Conservation (phyloP, 495 filamentous ascomycete species). For the Aspergillus kassunensis region DNA sequence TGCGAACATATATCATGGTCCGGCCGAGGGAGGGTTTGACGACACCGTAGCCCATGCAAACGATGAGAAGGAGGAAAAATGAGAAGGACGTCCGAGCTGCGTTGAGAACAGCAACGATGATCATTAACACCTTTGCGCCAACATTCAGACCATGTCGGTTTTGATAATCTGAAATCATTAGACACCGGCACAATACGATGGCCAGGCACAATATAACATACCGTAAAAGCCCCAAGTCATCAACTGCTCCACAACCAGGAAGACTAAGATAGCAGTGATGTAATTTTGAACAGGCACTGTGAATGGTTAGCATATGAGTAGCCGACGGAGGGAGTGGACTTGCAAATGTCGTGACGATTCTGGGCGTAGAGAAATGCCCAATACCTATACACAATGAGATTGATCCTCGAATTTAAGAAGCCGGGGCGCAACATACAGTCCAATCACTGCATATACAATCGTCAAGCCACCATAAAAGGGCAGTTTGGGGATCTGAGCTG, state of each 20-base stretch:
- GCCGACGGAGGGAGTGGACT: conserved; percentile 20
- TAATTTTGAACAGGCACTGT: conserved; percentile 97
- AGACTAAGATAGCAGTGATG: conserved; percentile 94
- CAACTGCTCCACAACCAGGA: conserved; percentile 90
- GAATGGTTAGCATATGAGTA: conserved; percentile 29
- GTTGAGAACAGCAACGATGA: conserved; percentile 86
- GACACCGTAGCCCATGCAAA: conserved; percentile 99
- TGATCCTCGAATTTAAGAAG: background rate
- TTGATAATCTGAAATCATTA: conserved; percentile 63
- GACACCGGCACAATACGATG: background rate
- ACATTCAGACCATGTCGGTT: conserved; percentile 81
- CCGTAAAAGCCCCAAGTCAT: conserved; percentile 98
- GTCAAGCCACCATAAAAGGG: conserved; percentile 96
- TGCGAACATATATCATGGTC: conserved; percentile 92
- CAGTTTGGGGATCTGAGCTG: conserved; percentile 91
- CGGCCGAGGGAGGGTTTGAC: conserved; percentile 91
- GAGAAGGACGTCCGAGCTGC: conserved; percentile 95
- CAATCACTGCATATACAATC: conserved; percentile 87
- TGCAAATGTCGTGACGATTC: conserved; percentile 86
- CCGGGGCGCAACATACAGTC: conserved; percentile 46
- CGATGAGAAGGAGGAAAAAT: conserved; percentile 97
- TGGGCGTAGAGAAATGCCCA: conserved; percentile 97
- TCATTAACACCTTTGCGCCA: conserved; percentile 77
- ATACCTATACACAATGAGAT: conserved; percentile 49
- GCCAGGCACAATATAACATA: conserved; percentile 16